Percentiles rank a stretch among this genome's conserved stretches.
phyloP scores from a whole-genome alignment of 1,284 basidiomycete species.

The Cystobasidiaceae sp. region DNA sequence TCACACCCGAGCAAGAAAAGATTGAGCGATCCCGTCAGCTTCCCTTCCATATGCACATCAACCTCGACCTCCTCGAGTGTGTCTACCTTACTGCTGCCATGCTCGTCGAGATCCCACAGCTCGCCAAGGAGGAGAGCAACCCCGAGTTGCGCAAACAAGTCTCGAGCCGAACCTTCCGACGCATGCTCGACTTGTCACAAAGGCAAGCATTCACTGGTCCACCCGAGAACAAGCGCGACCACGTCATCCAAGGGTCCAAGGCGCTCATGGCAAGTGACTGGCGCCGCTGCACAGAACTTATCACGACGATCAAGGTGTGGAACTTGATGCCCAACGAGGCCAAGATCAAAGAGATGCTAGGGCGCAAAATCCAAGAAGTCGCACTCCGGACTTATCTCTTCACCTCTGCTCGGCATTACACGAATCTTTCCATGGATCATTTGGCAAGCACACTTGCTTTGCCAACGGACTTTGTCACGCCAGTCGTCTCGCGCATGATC shows the following conservation, averaged over 20 bases:
- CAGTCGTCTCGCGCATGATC: slow-evolving; percentile 96
- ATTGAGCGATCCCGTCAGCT: slow-evolving; percentile 91
- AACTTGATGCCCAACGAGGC: slow-evolving; percentile 83
- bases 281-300: slow-evolving; percentile 87
- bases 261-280: slow-evolving; percentile 95
- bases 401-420: slow-evolving; percentile 93
- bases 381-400: slow-evolving; percentile 95
- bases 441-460: slow-evolving; percentile 85
- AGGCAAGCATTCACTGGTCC: slow-evolving; percentile 97
- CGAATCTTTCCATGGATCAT: slow-evolving; percentile 77
- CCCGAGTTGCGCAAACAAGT: slow-evolving; percentile 65
- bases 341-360: slow-evolving; percentile 89
- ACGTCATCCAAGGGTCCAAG: slow-evolving; percentile 98
- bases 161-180: slow-evolving; percentile 91
- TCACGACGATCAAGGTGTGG: slow-evolving; percentile 98
- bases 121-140: slow-evolving; percentile 93
- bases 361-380: slow-evolving; percentile 92
- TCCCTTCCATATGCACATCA: slow-evolving; percentile 99
- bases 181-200: slow-evolving; percentile 93
- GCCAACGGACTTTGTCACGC: slow-evolving; percentile 71
- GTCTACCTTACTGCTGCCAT: slow-evolving; percentile 97
- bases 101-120: slow-evolving; percentile 92
- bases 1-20: slow-evolving; percentile 89
- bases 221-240: slow-evolving; percentile 95
- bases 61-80: slow-evolving; percentile 93